A percentile compares a stretch with the other conserved stretches of the same genome.
Evolutionary conservation across 2,329 filamentous ascomycete species (phyloP).

Genomic region (Fusarium floridanum): DNA sequence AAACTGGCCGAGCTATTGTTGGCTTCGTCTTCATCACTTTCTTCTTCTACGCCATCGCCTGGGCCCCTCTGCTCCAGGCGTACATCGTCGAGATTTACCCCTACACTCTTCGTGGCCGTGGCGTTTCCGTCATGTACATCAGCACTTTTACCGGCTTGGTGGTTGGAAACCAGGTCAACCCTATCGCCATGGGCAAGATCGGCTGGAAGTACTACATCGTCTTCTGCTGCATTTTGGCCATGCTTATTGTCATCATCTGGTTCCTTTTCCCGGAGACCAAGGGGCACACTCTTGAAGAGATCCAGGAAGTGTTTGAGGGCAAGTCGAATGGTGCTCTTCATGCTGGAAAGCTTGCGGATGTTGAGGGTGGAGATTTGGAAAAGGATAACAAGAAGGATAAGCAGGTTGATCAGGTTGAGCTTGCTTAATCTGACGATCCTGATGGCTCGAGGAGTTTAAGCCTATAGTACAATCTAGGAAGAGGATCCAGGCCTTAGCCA

Average conservation of each 20-base stretch:
- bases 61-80: slow-evolving; percentile 50
- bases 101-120: slow-evolving; percentile 38
- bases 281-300: slow-evolving; percentile 48
- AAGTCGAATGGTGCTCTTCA: slow-evolving; percentile 1
- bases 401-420: slow-evolving; percentile 34
- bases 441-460: neutral
- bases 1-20: slow-evolving; percentile 48
- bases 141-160: slow-evolving; percentile 39
- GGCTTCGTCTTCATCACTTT: slow-evolving; percentile 57
- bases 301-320: slow-evolving; percentile 48
- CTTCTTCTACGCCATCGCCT: slow-evolving; percentile 53
- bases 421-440: neutral
- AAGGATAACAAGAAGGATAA: slow-evolving; percentile 25
- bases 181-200: slow-evolving; percentile 54
- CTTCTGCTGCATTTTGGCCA: slow-evolving; percentile 52
- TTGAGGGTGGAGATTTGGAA: slow-evolving; percentile 15
- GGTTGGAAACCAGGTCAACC: slow-evolving; percentile 57
- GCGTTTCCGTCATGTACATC: slow-evolving; percentile 38
- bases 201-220: slow-evolving; percentile 58
- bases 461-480: neutral
- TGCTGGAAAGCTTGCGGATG: slow-evolving; percentile 20
- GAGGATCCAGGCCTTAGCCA: neutral
- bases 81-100: slow-evolving; percentile 48
- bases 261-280: slow-evolving; percentile 54
- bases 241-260: slow-evolving; percentile 52